These are phyloP conservation scores for Botrytis paeoniae DNA, from an alignment of 2,329 filamentous ascomycete species.

Conservation along the genomic window DNA sequence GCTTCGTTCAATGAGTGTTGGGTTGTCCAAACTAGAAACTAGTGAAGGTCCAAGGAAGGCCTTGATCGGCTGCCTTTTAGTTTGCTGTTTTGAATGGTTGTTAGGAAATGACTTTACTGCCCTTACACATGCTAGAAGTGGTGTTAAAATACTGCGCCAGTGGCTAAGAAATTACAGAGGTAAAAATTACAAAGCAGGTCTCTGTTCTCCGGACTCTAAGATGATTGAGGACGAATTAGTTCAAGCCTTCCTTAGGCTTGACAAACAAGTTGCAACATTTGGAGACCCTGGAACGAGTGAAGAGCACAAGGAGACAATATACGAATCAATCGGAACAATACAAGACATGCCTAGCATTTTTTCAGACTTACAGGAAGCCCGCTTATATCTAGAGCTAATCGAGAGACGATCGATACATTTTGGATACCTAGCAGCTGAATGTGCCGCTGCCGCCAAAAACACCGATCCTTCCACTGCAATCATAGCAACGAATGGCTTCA, in stretches of 20 bases:
- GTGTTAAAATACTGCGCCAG: slow-evolving; percentile 9
- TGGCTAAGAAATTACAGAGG: slow-evolving; percentile 12
- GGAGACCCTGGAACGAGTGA: slow-evolving; percentile 13
- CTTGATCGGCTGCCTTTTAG: slow-evolving; percentile 19
- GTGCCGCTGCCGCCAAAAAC: not conserved
- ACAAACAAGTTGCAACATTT: slow-evolving; percentile 23
- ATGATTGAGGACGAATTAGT: slow-evolving; percentile 23
- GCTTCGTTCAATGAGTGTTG: slow-evolving; percentile 18
- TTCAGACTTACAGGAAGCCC: slow-evolving; percentile 12
- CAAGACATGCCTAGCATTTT: slow-evolving; percentile 21
- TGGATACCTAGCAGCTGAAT: slow-evolving; percentile 11
- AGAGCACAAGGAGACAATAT: slow-evolving; percentile 17
- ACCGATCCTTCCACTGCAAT: not conserved
- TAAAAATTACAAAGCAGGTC: slow-evolving; percentile 1
- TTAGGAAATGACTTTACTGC: slow-evolving; percentile 16
- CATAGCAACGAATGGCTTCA: too few relatives aligned
- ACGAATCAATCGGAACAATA: slow-evolving; percentile 17
- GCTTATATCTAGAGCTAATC: slow-evolving; percentile 24
- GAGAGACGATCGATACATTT: slow-evolving; percentile 24
- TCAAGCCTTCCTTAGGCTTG: slow-evolving; percentile 19
- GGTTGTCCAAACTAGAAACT: not conserved
- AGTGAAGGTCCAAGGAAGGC: slow-evolving; percentile 16
- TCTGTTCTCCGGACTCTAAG: slow-evolving; percentile 9
- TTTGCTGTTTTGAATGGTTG: slow-evolving; percentile 22
- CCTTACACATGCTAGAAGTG: slow-evolving; percentile 13